phyloP scores from a whole-genome alignment of 2,329 filamentous ascomycete species.

The Neofusicoccum kwambonambiense region DNA sequence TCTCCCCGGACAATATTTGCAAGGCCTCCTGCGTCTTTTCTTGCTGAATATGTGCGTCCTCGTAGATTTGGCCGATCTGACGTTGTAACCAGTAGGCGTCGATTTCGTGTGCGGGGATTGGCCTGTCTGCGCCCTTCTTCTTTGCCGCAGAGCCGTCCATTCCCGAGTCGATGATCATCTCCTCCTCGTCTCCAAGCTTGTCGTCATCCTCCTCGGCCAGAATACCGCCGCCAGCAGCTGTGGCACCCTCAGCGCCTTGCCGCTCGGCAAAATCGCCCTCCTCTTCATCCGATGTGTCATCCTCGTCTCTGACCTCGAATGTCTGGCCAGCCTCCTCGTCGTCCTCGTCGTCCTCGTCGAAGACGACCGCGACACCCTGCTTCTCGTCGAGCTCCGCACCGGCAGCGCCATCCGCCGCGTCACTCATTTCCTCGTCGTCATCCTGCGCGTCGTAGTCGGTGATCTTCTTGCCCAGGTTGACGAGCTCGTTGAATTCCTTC shows the following conservation, averaged over 20 bases:
- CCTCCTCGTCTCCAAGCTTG: conserved; percentile 61
- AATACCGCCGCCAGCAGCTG: conserved; percentile 43
- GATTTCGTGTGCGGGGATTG: conserved; percentile 81
- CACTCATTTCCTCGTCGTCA: conserved; percentile 84
- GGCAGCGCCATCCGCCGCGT: conserved; percentile 57
- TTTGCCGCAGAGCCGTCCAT: conserved; percentile 42
- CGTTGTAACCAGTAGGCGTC: conserved; percentile 97
- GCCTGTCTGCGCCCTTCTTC: conserved; percentile 52
- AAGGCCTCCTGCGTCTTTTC: conserved; percentile 87
- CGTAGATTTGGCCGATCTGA: conserved; percentile 83
- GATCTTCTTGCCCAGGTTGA: conserved; percentile 97
- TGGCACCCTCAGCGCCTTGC: conserved; percentile 51
- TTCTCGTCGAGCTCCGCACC: conserved; percentile 83
- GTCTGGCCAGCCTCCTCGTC: conserved; percentile 74
- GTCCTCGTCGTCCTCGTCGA: conserved; percentile 84
- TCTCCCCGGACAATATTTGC: conserved; percentile 74
- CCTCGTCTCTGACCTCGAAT: conserved; percentile 81
- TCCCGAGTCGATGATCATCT: conserved; percentile 79
- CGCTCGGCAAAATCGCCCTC: conserved; percentile 61
- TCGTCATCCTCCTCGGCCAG: conserved; percentile 27
- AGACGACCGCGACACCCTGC: conserved; percentile 95
- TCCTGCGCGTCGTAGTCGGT: conserved; percentile 97
- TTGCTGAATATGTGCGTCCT: conserved; percentile 88
- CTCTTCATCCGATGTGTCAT: conserved; percentile 73
- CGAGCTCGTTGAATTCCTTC: conserved; percentile 94